Percentiles rank a stretch among this genome's conserved stretches.
Evolutionary conservation across 192 early-diverging fungal species (phyloP).

Genomic region (Coemansia sp.): DNA sequence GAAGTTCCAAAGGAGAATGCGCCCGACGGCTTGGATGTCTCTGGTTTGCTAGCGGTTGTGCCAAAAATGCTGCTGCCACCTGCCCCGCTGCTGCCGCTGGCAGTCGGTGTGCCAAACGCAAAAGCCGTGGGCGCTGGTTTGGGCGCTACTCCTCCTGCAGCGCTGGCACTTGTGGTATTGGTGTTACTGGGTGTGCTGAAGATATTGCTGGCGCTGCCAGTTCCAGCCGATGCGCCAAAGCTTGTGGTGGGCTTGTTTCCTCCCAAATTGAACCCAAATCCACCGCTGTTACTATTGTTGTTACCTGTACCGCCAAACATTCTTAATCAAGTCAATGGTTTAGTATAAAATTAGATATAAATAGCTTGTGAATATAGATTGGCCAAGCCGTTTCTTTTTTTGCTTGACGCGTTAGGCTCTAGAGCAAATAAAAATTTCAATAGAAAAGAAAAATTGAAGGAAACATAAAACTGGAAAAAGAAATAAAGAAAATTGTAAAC

Average conservation of each 20-base stretch:
- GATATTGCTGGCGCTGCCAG: conserved; percentile 2
- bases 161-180: not conserved
- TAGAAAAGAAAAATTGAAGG: conserved; percentile 10
- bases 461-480: conserved; percentile 5
- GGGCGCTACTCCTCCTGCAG: conserved; percentile 9
- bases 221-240: not conserved
- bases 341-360: not conserved
- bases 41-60: conserved; percentile 18
- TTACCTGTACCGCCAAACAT: conserved; percentile 24
- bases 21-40: conserved; percentile 12
- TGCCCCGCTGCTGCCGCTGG: not conserved
- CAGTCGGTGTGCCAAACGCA: conserved; percentile 13
- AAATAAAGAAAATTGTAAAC: conserved; percentile 10
- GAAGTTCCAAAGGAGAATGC: conserved; percentile 16
- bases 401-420: too few relatives aligned
- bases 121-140: not conserved
- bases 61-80: conserved; percentile 26
- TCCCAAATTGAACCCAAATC: conserved; percentile 12
- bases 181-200: conserved; percentile 12
- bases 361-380: not conserved
- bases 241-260: conserved; percentile 11
- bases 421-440: not conserved
- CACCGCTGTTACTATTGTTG: conserved; percentile 10
- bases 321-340: not conserved
- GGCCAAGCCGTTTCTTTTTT: too few relatives aligned